Evolutionary conservation across 257 asterid genomes (phyloP).

Genomic region (Salvia rosmarinus): DNA sequence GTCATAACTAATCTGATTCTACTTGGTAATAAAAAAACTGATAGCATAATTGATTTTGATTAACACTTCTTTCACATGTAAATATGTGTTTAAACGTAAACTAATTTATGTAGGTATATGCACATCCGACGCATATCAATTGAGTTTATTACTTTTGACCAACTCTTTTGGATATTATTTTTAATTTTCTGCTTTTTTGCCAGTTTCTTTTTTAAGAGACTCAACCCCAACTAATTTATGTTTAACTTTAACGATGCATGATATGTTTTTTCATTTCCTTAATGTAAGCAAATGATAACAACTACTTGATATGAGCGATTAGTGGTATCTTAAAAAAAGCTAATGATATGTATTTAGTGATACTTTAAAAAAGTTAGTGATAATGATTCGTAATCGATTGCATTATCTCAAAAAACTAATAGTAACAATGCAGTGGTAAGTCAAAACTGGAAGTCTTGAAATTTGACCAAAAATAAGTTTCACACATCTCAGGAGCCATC

Average conservation of each 20-base stretch:
- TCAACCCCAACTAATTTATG: conserved; percentile 22
- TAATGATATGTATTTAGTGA: no score
- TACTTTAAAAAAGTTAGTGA: not conserved
- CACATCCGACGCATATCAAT: conserved; percentile 14
- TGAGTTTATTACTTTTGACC: not conserved
- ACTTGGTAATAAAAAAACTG: no score
- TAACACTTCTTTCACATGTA: not conserved
- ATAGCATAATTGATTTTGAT: not conserved
- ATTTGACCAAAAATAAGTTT: conserved; percentile 11
- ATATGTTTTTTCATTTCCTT: not conserved
- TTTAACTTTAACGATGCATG: conserved; percentile 27
- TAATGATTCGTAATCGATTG: not conserved
- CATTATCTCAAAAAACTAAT: not conserved
- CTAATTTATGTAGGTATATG: not conserved
- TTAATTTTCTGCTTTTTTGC: conserved; percentile 21
- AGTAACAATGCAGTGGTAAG: no score
- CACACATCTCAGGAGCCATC: conserved; percentile 8
- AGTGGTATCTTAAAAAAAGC: not conserved
- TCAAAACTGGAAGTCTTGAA: not conserved
- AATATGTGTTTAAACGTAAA: no score
- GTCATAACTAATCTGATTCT: no score
- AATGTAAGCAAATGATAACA: not conserved
- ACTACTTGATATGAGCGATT: not conserved
- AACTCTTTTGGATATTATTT: not conserved
- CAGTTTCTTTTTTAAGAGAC: not conserved